Percentiles rank a stretch among this genome's conserved stretches.
Conservation (phyloP, 1,139 yeast species). For the Kluyveromyces sp. region DNA sequence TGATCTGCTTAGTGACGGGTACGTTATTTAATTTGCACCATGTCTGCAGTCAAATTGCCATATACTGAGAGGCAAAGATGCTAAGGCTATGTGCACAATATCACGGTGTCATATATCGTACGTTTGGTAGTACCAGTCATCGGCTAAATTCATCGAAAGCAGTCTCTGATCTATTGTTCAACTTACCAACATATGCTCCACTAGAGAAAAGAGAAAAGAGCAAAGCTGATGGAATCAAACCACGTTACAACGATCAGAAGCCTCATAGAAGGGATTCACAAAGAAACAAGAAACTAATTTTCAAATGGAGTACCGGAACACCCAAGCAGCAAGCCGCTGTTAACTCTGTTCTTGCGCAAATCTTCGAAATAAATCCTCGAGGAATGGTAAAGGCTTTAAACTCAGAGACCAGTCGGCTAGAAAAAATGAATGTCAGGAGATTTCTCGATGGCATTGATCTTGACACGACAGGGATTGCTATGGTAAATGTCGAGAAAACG, state of each 20-base stretch:
- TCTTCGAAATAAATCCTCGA: slow-evolving; percentile 21
- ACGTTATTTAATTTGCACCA: not conserved
- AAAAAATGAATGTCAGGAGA: slow-evolving; percentile 18
- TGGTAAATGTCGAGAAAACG: slow-evolving; percentile 22
- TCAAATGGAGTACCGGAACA: slow-evolving; percentile 28
- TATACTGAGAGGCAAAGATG: not conserved
- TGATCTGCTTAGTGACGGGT: too few species aligned
- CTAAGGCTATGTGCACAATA: not conserved
- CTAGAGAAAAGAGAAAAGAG: not conserved
- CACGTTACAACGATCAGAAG: not conserved
- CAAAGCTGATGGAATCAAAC: not conserved
- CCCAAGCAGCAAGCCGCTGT: slow-evolving; percentile 29
- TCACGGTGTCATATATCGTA: not conserved
- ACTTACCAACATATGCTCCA: not conserved
- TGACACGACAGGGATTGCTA: slow-evolving; percentile 19
- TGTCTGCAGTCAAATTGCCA: not conserved
- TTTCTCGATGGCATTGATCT: slow-evolving; percentile 26
- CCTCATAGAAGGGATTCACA: not conserved
- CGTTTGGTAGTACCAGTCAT: not conserved
- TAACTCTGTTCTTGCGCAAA: slow-evolving; percentile 16
- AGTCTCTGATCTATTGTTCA: slow-evolving; percentile 2
- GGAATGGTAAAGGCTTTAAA: slow-evolving; percentile 25
- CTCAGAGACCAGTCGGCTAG: slow-evolving; percentile 17
- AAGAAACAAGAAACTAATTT: slow-evolving; percentile 8
- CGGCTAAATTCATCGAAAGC: not conserved